Conservation (phyloP, 257 asterid species). For the Scutellaria galericulata region DNA sequence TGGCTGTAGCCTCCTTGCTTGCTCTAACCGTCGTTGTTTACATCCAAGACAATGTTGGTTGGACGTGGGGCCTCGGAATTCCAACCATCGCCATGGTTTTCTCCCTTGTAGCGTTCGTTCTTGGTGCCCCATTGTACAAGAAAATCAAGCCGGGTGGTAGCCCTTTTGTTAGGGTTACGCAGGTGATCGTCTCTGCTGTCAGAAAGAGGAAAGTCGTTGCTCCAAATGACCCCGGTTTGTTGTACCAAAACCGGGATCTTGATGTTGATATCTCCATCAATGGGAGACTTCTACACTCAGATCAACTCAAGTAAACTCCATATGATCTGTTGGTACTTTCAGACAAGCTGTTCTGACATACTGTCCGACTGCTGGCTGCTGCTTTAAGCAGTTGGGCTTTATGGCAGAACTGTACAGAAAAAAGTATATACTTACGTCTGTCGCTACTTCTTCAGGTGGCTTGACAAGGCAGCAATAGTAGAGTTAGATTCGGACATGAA, state of each 20-base stretch:
- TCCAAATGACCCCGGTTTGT: slow-evolving; percentile 43
- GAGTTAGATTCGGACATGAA: slow-evolving; percentile 44
- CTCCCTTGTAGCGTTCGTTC: slow-evolving; percentile 55
- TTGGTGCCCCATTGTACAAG: slow-evolving; percentile 63
- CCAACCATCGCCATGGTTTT: slow-evolving; percentile 79
- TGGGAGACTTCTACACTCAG: slow-evolving; percentile 74
- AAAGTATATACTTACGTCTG: background rate
- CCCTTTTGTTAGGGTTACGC: slow-evolving; percentile 68
- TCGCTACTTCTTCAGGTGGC: slow-evolving; percentile 48
- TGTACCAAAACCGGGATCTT: slow-evolving; percentile 64
- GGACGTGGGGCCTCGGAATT: slow-evolving; percentile 95
- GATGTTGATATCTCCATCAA: slow-evolving; percentile 62
- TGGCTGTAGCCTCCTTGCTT: slow-evolving; percentile 68
- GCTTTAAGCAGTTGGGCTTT: no score
- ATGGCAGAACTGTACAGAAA: no score
- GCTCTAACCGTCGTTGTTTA: slow-evolving; percentile 83
- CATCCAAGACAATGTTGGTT: slow-evolving; percentile 76
- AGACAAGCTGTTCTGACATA: background rate
- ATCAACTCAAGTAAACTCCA: slow-evolving; percentile 73
- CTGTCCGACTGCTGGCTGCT: no score
- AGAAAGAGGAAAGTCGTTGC: slow-evolving; percentile 50
- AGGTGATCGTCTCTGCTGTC: slow-evolving; percentile 69
- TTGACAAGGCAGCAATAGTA: slow-evolving; percentile 73
- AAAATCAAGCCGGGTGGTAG: slow-evolving; percentile 80
- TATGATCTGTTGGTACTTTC: background rate